These are phyloP conservation scores for Solanum chilense DNA, from an alignment of 257 asterid genomes.

Conservation along the genomic window DNA sequence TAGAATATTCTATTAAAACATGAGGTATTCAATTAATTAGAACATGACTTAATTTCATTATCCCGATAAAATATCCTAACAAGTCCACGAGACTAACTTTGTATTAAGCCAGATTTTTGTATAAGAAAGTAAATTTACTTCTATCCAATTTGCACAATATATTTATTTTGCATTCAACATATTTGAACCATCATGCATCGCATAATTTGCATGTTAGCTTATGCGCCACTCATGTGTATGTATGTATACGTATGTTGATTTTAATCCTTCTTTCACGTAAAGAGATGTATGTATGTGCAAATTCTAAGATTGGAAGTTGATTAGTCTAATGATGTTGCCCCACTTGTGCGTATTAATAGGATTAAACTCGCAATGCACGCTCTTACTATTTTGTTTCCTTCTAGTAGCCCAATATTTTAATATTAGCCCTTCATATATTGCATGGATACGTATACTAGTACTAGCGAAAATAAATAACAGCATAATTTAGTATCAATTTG, in stretches of 20 bases:
- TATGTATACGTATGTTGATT: background rate
- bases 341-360: background rate
- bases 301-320: background rate
- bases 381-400: background rate
- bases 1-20: no score
- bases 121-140: no score
- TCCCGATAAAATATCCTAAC: background rate
- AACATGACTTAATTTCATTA: background rate
- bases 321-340: background rate
- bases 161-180: background rate
- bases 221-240: background rate
- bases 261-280: background rate
- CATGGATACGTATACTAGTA: background rate
- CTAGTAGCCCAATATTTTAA: background rate
- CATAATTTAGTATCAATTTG: background rate
- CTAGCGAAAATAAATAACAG: background rate
- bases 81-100: background rate
- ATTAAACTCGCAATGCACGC: background rate
- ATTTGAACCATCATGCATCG: background rate
- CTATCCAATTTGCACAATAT: background rate
- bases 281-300: background rate
- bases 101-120: background rate
- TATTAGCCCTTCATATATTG: no score
- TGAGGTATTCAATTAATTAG: background rate
- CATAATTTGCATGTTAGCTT: background rate